Conservation (phyloP, 768 basidiomycete genomes). For the Kwoniella sp. region DNA sequence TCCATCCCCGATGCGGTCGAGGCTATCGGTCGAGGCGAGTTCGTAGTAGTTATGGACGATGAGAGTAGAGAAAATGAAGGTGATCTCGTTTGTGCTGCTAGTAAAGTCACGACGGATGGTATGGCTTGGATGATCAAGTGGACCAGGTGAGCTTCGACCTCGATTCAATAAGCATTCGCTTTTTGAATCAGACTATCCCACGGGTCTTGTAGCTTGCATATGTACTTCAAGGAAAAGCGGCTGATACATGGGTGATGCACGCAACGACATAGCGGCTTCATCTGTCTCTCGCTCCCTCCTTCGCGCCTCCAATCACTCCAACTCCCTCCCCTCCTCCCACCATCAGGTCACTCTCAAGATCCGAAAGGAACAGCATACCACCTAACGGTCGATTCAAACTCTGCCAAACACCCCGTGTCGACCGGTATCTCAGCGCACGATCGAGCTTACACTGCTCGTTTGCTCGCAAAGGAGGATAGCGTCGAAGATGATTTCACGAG, state of each 20-base stretch:
- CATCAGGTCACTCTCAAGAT: slow-evolving; percentile 63
- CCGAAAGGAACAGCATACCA: slow-evolving; percentile 92
- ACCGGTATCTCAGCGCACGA: slow-evolving; percentile 98
- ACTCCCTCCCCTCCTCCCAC: slow-evolving; percentile 63
- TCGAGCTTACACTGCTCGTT: slow-evolving; percentile 80
- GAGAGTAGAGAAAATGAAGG: slow-evolving; percentile 95
- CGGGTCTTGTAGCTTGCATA: too few relatives aligned
- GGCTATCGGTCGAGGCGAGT: slow-evolving; percentile 77
- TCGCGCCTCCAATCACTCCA: slow-evolving; percentile 73
- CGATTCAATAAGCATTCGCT: too few relatives aligned
- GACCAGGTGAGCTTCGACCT: slow-evolving; percentile 66
- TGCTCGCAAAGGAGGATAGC: slow-evolving; percentile 66
- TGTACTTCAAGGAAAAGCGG: not conserved
- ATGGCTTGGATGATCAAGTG: slow-evolving; percentile 99
- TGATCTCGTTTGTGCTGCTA: slow-evolving; percentile 86
- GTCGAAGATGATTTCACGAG: slow-evolving; percentile 74
- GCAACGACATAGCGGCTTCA: slow-evolving; percentile 73
- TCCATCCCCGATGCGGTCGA: slow-evolving; percentile 74
- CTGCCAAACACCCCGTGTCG: slow-evolving; percentile 63
- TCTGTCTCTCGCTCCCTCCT: slow-evolving; percentile 81
- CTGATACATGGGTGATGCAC: too few relatives aligned
- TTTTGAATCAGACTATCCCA: too few relatives aligned
- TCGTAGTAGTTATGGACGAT: slow-evolving; percentile 97
- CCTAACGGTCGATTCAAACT: slow-evolving; percentile 85
- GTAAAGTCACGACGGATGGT: slow-evolving; percentile 83